Conservation (phyloP, 768 basidiomycete species). For the Tylopilus rubrobrunneus region DNA sequence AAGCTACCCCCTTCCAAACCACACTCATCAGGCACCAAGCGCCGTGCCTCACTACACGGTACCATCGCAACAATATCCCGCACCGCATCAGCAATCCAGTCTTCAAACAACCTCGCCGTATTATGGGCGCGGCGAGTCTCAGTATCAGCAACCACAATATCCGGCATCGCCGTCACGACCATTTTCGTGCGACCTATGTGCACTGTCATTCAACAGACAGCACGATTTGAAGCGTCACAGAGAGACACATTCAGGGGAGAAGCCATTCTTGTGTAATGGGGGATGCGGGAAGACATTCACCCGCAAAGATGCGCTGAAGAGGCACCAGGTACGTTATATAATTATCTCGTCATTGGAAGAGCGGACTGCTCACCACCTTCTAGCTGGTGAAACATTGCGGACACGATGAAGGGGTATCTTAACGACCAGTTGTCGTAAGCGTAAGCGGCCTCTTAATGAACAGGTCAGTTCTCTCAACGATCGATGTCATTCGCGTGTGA, state of each 20-base stretch:
- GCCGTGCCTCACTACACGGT: slow-evolving; percentile 31
- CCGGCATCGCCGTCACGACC: slow-evolving; percentile 58
- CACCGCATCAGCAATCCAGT: slow-evolving; percentile 15
- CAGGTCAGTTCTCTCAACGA: slow-evolving; percentile 12
- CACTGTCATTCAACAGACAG: slow-evolving; percentile 80
- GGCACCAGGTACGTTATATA: slow-evolving; percentile 62
- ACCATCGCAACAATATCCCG: slow-evolving; percentile 29
- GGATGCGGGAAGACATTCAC: slow-evolving; percentile 87
- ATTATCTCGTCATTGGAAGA: background rate
- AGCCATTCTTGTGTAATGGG: slow-evolving; percentile 79
- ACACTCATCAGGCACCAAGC: slow-evolving; percentile 31
- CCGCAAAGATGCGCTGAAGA: slow-evolving; percentile 80
- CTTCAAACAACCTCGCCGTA: slow-evolving; percentile 32
- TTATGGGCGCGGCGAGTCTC: slow-evolving; percentile 29
- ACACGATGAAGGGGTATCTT: slow-evolving; percentile 50
- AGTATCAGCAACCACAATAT: slow-evolving; percentile 39
- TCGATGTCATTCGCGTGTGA: slow-evolving; percentile 8
- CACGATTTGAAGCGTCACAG: slow-evolving; percentile 83
- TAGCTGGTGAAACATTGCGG: slow-evolving; percentile 80
- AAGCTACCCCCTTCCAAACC: slow-evolving; percentile 24
- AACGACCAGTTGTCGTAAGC: slow-evolving; percentile 19
- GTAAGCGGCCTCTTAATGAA: slow-evolving; percentile 11
- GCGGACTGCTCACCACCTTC: slow-evolving; percentile 12
- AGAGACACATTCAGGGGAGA: slow-evolving; percentile 83
- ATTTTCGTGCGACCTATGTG: slow-evolving; percentile 68